These are phyloP conservation scores for Rubus idaeus DNA, from an alignment of 306 rosid genomes.

Conservation along the genomic window DNA sequence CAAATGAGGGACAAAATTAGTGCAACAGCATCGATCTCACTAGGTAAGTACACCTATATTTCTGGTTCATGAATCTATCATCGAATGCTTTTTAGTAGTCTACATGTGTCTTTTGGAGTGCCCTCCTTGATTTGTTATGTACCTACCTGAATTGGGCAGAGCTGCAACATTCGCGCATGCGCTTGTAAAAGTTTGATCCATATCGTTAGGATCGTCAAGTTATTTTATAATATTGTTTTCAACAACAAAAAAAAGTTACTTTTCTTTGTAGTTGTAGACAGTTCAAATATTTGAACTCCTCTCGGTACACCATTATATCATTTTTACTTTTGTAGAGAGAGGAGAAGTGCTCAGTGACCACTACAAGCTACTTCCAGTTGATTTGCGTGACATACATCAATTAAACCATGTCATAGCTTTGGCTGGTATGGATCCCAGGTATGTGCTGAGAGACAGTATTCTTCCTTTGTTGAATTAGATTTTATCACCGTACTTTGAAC, in stretches of 20 bases:
- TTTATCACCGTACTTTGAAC: constrained; percentile 4
- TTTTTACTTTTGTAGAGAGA: constrained; percentile 58
- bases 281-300: neutral
- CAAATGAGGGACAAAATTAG: constrained; percentile 72
- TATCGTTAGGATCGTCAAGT: neutral
- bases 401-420: constrained; percentile 59
- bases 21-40: constrained; percentile 60
- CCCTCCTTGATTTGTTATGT: neutral
- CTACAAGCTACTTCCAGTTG: constrained; percentile 84
- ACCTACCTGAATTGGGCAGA: neutral
- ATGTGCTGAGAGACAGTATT: constrained; percentile 30
- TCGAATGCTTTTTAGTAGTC: neutral
- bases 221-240: neutral
- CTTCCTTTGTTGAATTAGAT: constrained; percentile 1
- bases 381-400: constrained; percentile 61
- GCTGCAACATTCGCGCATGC: neutral
- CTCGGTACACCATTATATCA: neutral
- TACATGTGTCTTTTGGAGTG: neutral
- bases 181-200: neutral
- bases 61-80: neutral
- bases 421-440: constrained; percentile 88
- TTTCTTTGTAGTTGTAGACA: neutral
- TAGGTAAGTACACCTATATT: constrained; percentile 45
- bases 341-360: constrained; percentile 87
- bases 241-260: neutral